These are phyloP conservation scores for Taxillus chinensis DNA, from an alignment of 164 flowering plant species.

Conservation along the genomic window DNA sequence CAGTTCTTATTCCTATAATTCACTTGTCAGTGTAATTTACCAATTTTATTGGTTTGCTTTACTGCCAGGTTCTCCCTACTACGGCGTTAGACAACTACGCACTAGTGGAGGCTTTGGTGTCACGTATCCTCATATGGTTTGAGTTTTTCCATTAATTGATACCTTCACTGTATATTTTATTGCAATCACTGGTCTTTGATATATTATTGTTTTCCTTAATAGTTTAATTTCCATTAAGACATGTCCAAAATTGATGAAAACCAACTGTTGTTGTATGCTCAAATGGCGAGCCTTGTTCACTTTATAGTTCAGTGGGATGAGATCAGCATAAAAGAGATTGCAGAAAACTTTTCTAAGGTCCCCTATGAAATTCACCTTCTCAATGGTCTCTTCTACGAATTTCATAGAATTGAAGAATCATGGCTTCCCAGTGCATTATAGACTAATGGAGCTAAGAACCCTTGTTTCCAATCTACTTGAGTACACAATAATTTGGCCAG, in stretches of 20 bases:
- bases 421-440: too few species aligned
- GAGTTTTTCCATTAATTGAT: conserved; percentile 6
- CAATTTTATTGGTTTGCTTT: conserved; percentile 4
- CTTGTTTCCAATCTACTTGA: too few species aligned
- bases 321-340: conserved; percentile 63
- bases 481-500: too few species aligned
- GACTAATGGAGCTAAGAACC: too few species aligned
- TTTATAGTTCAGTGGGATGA: conserved; percentile 64
- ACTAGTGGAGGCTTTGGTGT: conserved; percentile 69
- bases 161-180: background rate
- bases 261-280: conserved; percentile 77
- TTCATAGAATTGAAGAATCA: too few species aligned
- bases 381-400: too few species aligned
- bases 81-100: conserved; percentile 58
- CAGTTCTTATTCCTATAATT: background rate
- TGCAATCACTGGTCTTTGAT: background rate
- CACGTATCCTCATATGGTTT: conserved; percentile 65
- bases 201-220: conserved; percentile 20
- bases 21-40: background rate
- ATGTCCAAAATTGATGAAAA: conserved; percentile 70
- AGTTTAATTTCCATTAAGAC: conserved; percentile 30
- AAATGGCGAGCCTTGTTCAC: conserved; percentile 92
- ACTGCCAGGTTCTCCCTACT: conserved; percentile 43
- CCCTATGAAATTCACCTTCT: background rate
- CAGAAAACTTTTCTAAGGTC: conserved; percentile 89